Evolutionary conservation across 495 filamentous ascomycete genomes (phyloP).

Genomic region (Parathielavia appendiculata): DNA sequence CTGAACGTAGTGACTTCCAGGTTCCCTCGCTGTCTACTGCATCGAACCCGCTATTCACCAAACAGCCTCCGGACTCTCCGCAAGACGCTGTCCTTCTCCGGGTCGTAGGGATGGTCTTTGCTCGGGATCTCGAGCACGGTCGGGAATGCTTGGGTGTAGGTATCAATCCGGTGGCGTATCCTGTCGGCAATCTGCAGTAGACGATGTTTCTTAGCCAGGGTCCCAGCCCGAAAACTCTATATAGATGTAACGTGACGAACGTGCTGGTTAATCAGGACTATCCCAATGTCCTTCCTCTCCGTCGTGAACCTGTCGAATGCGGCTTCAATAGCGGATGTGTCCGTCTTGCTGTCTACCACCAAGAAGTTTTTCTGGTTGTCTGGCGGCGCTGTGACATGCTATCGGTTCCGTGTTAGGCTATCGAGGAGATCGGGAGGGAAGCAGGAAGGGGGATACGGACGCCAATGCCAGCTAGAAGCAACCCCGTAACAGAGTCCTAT

Average conservation of each 20-base stretch:
- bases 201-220: neutral
- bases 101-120: constrained; percentile 98
- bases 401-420: constrained; percentile 8
- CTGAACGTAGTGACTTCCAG: neutral
- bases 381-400: constrained; percentile 52
- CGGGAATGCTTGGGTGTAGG: constrained; percentile 69
- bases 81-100: constrained; percentile 97
- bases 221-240: neutral
- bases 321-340: constrained; percentile 78
- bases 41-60: constrained; percentile 62
- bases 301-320: constrained; percentile 86
- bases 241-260: constrained; percentile 51
- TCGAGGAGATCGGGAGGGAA: neutral
- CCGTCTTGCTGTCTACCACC: constrained; percentile 89
- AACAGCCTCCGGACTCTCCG: constrained; percentile 85
- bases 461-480: constrained; percentile 90
- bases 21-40: neutral
- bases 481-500: constrained; percentile 87
- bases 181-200: constrained; percentile 75
- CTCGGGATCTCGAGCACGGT: constrained; percentile 89
- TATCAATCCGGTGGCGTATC: constrained; percentile 77
- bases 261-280: constrained; percentile 96
- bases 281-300: constrained; percentile 90
- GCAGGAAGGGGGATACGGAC: constrained; percentile 52
- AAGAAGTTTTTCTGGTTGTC: constrained; percentile 95